Evolutionary conservation across 495 filamentous ascomycete genomes (phyloP), one percentile per base, ranked within the genome.

Genomic region (Aspergillus conjunctus): DNA sequence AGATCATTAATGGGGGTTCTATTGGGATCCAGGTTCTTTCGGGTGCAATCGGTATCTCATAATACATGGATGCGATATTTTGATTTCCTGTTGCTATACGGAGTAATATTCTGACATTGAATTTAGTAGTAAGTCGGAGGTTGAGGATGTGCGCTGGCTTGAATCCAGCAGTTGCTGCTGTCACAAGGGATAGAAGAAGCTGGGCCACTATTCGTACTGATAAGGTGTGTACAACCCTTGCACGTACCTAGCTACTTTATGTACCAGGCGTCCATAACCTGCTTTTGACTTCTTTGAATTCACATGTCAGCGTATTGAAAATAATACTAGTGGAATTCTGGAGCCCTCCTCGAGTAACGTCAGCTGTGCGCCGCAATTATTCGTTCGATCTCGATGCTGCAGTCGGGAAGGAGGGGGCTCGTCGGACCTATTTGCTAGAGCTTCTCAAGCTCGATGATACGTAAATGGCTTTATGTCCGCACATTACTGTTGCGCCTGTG

Each of bases 271-370:
- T 32, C 43, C 12, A 30, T 48, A 50, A 22, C 55, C 51, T 54
- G 44, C 26, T 45, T 26, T 50, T 18, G 30, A 21, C 30, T 33
- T 43, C 44, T 33, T 43, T 32, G 11, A 46, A 18, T 64, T 64
- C 62, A 64, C 62, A 64, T 64, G 62, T 55, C 51, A 52, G 17
- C 37, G 5, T 2, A 5, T 26, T 26, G 54, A 34, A 55, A 51
- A 44, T 34, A 52, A 41, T 60, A 33, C 26, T 26, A 53, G 15
- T 50, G 43, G 54, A 39, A 15, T 63, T 51, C 52, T 55, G 48
- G 49, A 60, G 48, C 56, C 57, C 26, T 5, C 61, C 62, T 54
- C 55, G 3, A 18, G 17, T 30, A 14, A 60, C 22, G n/a, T 30
- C 33, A 22, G 37, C 32, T 46, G 22, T 60, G 52, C 54, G 56